phyloP scores from a whole-genome alignment of 306 rosid species.

The Hippophae gyantsensis region DNA sequence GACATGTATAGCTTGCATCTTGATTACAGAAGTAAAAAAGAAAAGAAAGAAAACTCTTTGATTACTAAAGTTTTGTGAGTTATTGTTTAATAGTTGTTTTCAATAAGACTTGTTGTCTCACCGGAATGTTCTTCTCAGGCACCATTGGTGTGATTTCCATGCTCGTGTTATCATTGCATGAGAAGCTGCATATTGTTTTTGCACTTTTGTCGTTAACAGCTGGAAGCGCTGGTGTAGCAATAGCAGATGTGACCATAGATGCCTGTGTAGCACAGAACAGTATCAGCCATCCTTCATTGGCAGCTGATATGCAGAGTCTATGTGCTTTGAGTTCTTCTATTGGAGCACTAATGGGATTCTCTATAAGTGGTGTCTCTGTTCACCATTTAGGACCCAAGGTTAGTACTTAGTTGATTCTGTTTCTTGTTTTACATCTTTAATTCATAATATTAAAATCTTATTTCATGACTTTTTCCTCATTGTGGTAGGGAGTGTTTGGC shows the following conservation, averaged over 20 bases:
- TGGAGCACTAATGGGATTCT: conserved; percentile 80
- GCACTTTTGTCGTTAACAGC: conserved; percentile 65
- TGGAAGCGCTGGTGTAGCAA: conserved; percentile 76
- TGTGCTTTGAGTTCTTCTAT: conserved; percentile 79
- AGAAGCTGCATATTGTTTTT: conserved; percentile 58
- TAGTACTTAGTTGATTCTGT: conserved; percentile 13
- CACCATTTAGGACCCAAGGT: conserved; percentile 89
- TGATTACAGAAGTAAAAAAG: neutral
- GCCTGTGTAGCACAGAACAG: conserved; percentile 98
- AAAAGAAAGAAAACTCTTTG: too few relatives aligned
- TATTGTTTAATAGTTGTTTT: neutral
- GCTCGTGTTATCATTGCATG: conserved; percentile 56
- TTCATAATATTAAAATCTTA: neutral
- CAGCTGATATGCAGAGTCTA: conserved; percentile 91
- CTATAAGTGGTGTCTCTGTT: conserved; percentile 73
- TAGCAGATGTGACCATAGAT: conserved; percentile 94
- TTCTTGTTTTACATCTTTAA: conserved; percentile 8
- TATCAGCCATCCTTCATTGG: conserved; percentile 57
- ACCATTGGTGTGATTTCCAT: conserved; percentile 47
- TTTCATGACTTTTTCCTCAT: conserved; percentile 16
- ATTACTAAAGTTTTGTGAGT: too few relatives aligned
- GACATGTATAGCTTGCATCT: neutral
- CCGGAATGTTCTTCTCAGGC: conserved; percentile 34
- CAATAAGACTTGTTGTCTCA: conserved; percentile 10
- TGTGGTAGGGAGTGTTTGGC: conserved; percentile 72